Conservation (phyloP, 352 stramenopile species). For the Phytophthora syringae region DNA sequence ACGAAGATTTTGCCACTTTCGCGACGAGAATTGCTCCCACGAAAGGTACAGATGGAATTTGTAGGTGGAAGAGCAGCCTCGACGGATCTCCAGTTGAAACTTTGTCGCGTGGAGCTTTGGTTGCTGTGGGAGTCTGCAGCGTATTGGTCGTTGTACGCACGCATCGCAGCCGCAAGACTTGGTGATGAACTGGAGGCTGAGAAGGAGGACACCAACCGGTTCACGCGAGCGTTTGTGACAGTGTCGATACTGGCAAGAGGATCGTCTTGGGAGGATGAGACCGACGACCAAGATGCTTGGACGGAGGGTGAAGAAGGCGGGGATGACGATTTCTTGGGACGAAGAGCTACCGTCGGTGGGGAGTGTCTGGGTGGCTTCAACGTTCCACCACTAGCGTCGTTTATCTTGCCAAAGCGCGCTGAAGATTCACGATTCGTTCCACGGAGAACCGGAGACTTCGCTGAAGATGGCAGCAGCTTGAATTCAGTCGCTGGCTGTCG, state of each 20-base stretch:
- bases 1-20: conserved; percentile 49
- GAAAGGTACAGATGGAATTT: not conserved
- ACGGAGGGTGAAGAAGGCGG: conserved; percentile 22
- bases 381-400: too few relatives aligned
- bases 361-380: conserved; percentile 14
- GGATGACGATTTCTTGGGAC: conserved; percentile 12
- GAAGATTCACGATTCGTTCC: conserved; percentile 20
- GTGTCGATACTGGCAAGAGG: conserved; percentile 49
- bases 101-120: conserved; percentile 19
- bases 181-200: conserved; percentile 32
- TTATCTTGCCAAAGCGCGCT: conserved; percentile 18
- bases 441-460: conserved; percentile 30
- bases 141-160: conserved; percentile 31
- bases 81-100: conserved; percentile 36
- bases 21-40: too few relatives aligned
- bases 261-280: conserved; percentile 34
- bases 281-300: conserved; percentile 24
- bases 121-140: conserved; percentile 2
- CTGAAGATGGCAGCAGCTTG: conserved; percentile 38
- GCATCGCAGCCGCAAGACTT: conserved; percentile 30
- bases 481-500: conserved; percentile 40
- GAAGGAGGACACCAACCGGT: conserved; percentile 37
- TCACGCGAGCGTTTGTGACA: conserved; percentile 44
- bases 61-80: conserved; percentile 23
- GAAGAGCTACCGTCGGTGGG: conserved; percentile 7